Evolutionary conservation across 2,329 filamentous ascomycete species (phyloP).

Genomic region (Trichoderma cornu-damae): DNA sequence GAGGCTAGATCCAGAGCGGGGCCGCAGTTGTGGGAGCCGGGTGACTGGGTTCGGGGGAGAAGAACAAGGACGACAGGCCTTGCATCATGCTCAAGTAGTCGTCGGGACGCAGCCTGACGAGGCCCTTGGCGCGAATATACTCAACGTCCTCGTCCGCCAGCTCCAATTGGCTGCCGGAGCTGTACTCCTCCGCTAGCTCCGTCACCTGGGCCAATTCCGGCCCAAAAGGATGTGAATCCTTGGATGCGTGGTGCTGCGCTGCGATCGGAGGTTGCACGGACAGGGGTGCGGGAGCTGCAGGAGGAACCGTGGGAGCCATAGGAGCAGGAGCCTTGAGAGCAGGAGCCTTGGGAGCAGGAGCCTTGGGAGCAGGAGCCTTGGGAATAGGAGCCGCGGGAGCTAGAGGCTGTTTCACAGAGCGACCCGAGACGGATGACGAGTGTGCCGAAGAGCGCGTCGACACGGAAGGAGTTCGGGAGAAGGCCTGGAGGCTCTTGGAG

Average conservation of each 20-base stretch:
- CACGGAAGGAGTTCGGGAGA: constrained; percentile 54
- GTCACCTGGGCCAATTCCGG: constrained; percentile 87
- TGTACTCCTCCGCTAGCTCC: constrained; percentile 87
- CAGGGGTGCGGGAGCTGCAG: constrained; percentile 28
- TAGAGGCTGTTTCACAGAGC: constrained; percentile 26
- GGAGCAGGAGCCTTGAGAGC: constrained; percentile 20
- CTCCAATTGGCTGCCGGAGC: constrained; percentile 53
- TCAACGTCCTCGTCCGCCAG: constrained; percentile 62
- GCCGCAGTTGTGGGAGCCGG: constrained; percentile 32
- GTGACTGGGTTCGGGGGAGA: constrained; percentile 39
- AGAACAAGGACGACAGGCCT: constrained; percentile 59
- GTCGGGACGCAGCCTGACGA: constrained; percentile 68
- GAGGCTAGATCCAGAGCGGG: constrained; percentile 46
- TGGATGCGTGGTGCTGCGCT: constrained; percentile 34
- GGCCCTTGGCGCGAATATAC: constrained; percentile 62
- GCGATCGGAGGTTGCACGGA: constrained; percentile 31
- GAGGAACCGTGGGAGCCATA: constrained; percentile 22
- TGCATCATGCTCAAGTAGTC: constrained; percentile 83
- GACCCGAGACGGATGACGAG: constrained; percentile 38
- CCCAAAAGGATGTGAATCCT: constrained; percentile 68
- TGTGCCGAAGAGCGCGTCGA: constrained; percentile 47
- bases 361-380: not conserved
- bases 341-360: no score
- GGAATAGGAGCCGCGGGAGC: constrained; percentile 17
- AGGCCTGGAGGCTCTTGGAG: constrained; percentile 51